A percentile compares a stretch with the other conserved stretches of the same genome.
Conservation (phyloP, 2,329 filamentous ascomycete species). For the Verticillium isaacii region DNA sequence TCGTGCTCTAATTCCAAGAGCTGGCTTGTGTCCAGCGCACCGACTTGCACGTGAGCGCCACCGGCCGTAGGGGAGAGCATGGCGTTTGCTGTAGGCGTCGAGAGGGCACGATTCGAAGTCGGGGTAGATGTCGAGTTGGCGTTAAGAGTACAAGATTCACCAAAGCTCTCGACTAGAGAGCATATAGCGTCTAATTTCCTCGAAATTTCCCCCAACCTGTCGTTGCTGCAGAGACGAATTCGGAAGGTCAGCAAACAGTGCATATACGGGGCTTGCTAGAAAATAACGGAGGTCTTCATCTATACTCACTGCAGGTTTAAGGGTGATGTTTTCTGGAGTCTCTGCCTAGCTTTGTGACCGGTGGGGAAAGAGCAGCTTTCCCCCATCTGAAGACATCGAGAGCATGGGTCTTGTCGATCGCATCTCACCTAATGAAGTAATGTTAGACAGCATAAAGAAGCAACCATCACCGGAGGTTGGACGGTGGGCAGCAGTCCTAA, state of each 20-base stretch:
- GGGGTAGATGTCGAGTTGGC: slow-evolving; percentile 5
- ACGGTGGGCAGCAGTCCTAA: neutral
- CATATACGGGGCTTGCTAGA: too few relatives aligned
- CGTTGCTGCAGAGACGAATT: neutral
- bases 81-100: neutral
- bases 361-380: slow-evolving; percentile 3
- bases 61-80: neutral
- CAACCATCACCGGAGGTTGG: neutral
- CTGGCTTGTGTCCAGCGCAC: neutral
- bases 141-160: neutral
- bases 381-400: slow-evolving; percentile 3
- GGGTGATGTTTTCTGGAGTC: slow-evolving; percentile 1
- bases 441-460: neutral
- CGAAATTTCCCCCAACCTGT: slow-evolving; percentile 5
- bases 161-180: neutral
- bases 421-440: slow-evolving; percentile 4
- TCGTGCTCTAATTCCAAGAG: slow-evolving; percentile 12
- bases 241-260: neutral
- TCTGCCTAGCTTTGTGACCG: slow-evolving; percentile 2
- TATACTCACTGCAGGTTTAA: slow-evolving; percentile 3
- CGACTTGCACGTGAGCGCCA: neutral
- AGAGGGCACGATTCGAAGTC: slow-evolving; percentile 2
- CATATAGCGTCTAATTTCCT: slow-evolving; percentile 4
- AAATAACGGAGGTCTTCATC: too few relatives aligned
- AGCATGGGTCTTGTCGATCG: slow-evolving; percentile 7